Base-by-base conservation (phyloP, 148 eudicot species). In the Euryodendron excelsum region DNA sequence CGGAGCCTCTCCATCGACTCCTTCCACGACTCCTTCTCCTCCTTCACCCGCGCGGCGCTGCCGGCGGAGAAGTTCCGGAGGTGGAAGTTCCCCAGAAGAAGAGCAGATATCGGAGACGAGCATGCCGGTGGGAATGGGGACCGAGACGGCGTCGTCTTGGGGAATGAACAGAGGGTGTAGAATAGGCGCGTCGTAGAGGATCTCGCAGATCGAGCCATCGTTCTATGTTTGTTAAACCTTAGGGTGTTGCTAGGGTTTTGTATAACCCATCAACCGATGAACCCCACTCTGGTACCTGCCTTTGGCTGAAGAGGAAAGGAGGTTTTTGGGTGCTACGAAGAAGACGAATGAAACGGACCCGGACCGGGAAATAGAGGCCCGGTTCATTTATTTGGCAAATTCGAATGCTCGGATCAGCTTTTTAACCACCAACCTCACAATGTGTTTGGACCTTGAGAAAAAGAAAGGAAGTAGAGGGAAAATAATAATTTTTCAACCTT, bases 1-100 rank as follows among this genome's bases (percentile, higher is more conserved):
- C 97, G 86, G 11, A 95, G 87, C 79, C 66, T 89, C 72, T 86
- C 88, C 84, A 93, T 80, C 6, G 97, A 89, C 8, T 95, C 96
- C 87, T 86, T 89, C 93, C 96, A 95, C 72, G 82, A 73, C 2
- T 90, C 97, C 78, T 90, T 88, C 70, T 92, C 90, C 10, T 84
- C 86, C 79, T 80, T 82, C 81, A 84, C 77, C 25, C 83, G 80
- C 23, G 91, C 93, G 67, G 92, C 89, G 62, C 88, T 82, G 30
- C 97, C 94, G 77, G 96, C 80, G 66, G 99, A 90, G 87, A 81
- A 90, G 17, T 69, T 77, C 4, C 97, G 89, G 77, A 85, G 68
- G 44, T 87, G 90, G 86, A 85, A 86, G 71, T 72, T 71, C 0
- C 80, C 82, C 47, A 63, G 70, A 5, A 90, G 85, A 39, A 82